Evolutionary conservation across 2,329 filamentous ascomycete genomes (phyloP).

Genomic region (Metarhizium sp.): DNA sequence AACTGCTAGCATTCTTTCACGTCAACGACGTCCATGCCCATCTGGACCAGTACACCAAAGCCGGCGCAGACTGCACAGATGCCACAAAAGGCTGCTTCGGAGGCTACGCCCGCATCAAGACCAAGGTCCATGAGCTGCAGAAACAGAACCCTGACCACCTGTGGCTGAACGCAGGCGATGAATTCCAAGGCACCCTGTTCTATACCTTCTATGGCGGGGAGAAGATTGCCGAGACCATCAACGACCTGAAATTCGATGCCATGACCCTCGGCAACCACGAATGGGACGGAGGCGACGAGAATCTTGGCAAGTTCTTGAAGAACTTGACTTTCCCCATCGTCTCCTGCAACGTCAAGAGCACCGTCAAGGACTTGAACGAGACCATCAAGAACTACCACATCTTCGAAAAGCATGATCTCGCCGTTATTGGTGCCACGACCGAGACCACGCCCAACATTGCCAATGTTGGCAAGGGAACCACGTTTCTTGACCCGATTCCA

Average conservation of each 20-base stretch:
- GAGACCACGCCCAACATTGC: conserved; percentile 37
- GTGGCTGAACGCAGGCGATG: conserved; percentile 57
- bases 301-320: conserved; percentile 49
- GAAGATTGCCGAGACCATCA: conserved; percentile 59
- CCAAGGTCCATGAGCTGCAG: conserved; percentile 46
- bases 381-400: conserved; percentile 58
- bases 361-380: conserved; percentile 47
- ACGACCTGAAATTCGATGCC: conserved; percentile 55
- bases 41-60: conserved; percentile 51
- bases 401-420: conserved; percentile 50
- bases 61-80: conserved; percentile 51
- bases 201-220: conserved; percentile 57
- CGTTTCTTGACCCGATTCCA: conserved; percentile 46
- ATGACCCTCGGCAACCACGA: conserved; percentile 63
- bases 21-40: conserved; percentile 63
- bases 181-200: conserved; percentile 61
- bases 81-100: conserved; percentile 51
- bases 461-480: conserved; percentile 46
- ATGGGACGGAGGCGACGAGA: conserved; percentile 55
- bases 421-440: conserved; percentile 51
- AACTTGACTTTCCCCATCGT: conserved; percentile 58
- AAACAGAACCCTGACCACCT: conserved; percentile 50
- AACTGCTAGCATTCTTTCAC: conserved; percentile 48
- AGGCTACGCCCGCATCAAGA: conserved; percentile 56
- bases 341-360: conserved; percentile 54